Percentiles rank a stretch among this genome's conserved stretches.
These are phyloP conservation scores for Leucaena leucocephala DNA, from an alignment of 306 rosid species.

Conservation along the genomic window DNA sequence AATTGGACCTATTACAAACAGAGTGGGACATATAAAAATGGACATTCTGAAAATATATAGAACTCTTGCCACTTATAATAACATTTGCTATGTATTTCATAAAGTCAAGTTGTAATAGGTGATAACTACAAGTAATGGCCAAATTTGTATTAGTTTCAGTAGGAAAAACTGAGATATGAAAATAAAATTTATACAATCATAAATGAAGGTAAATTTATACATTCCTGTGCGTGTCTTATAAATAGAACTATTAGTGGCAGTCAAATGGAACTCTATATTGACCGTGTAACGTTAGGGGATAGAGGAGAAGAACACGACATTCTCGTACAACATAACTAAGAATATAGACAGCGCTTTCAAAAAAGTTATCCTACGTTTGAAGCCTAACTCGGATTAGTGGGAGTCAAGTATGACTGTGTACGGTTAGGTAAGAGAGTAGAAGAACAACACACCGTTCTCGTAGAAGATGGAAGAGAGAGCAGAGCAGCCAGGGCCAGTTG, in stretches of 20 bases:
- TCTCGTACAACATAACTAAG: too few relatives aligned
- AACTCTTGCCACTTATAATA: neutral
- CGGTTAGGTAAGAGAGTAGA: neutral
- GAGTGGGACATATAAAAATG: neutral
- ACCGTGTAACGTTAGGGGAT: too few relatives aligned
- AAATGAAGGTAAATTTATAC: too few relatives aligned
- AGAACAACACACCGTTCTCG: constrained; percentile 39
- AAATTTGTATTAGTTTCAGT: too few relatives aligned
- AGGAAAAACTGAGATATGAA: too few relatives aligned
- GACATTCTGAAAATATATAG: neutral
- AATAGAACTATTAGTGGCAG: too few relatives aligned
- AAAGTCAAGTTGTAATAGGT: neutral
- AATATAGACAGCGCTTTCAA: too few relatives aligned
- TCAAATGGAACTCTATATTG: too few relatives aligned
- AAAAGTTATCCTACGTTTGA: too few relatives aligned
- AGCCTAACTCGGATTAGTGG: neutral
- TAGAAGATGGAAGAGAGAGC: constrained; percentile 33
- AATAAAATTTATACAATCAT: too few relatives aligned
- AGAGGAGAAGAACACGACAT: too few relatives aligned
- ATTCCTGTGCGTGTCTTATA: too few relatives aligned
- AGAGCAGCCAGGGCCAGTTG: constrained; percentile 48
- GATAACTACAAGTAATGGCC: neutral
- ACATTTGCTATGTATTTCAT: neutral
- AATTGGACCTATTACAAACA: constrained; percentile 29
- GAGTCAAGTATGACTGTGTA: neutral